Base-by-base conservation (phyloP, 148 eudicot genomes). In the Fallopia convolvulus region DNA sequence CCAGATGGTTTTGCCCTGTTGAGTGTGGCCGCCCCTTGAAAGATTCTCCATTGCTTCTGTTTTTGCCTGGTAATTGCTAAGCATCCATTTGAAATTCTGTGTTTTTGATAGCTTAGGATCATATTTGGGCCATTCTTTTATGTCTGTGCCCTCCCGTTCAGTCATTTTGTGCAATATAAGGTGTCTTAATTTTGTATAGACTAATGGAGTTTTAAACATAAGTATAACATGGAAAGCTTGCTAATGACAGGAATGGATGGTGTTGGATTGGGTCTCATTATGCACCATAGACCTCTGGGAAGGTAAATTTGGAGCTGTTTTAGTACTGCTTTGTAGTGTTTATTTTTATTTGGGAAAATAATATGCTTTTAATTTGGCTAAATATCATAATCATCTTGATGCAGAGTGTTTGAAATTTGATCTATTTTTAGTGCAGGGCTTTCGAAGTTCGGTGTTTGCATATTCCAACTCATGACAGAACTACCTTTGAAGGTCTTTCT, bases 361-460 rank as follows among this genome's bases (percentile, higher is more conserved):
- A 46, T 20, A 20, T 63, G 33, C 20, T 17, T 5, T 17, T 5
- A 14, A 6, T 70, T 21, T 70, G 71, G 71, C 71, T 52, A 52
- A 17, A 17, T 14, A 52, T 17, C 17, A 23, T 20, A 9, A 58
- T 58, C 26, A 9, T 58, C 12, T 20, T 58, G 10, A 8, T 20
- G 12, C 30, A 56, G 63, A 58, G 12, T 58, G 23, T 48, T 48
- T 44, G 50, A 20, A 32, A 48, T 46, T 1, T 72, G 3, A n/a
- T 73, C 63, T 55, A 52, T 77, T 80, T 2, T 78, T 72, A 53
- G 46, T 84, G 84, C 89, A 93, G 99, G 88, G 97, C 85, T 74
- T 95, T 93, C 84, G 90, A 91, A 79, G 94, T 93, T 52, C 85
- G 90, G 60, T 92, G 99, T 84, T 80, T 92, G 88, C 99, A 92